Evolutionary conservation across 2,329 filamentous ascomycete species (phyloP), one percentile per base, ranked within the genome.

Genomic region (Phialemoniopsis sp.): DNA sequence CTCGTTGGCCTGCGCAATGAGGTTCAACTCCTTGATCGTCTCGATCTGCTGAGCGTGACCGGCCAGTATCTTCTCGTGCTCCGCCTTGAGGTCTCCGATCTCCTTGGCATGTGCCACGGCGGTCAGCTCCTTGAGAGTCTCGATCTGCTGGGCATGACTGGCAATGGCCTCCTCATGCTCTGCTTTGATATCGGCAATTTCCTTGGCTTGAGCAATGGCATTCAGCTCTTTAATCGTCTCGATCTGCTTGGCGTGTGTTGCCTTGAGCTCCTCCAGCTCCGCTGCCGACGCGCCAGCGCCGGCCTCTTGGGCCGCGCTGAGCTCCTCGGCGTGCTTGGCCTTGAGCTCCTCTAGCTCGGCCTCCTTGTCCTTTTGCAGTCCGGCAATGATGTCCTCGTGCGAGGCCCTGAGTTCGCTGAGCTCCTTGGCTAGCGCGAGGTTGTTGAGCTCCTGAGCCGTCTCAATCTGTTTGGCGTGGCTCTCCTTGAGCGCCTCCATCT

Each of bases 401-500:
- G 65, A 59, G 13, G 62, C 54, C 54, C 69, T 62, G 16, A 75
- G 60, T 2, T 53, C 49, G 13, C 61, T 52, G 17, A 67, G 49
- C 26, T 59, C 55, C 45, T 57, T 56, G 13, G 50, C 48, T 39
- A 64, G 54, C n/a, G 52, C 46, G 37, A 55, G 46, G 36, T 52
- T 51, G 16, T 41, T 41, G 14, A 31, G 39, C 12, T 39, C 38
- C 47, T 53, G 55, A 15, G 56, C 39, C 9, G 43, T 45, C 12
- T 55, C 51, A 26, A 58, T 46, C 44, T 76, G 64, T 46, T 73
- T 63, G 3, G 70, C 69, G 47, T 81, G 77, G 47, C 57, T 73
- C 13, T 67, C 64, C 53, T 79, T 77, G 18, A 82, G 59, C 8
- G 68, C 52, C 30, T 80, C 70, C 3, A 82, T 57, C 49, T 79